phyloP scores from a whole-genome alignment of 2,329 filamentous ascomycete genomes.

The Monilinia vaccinii-corymbosi region DNA sequence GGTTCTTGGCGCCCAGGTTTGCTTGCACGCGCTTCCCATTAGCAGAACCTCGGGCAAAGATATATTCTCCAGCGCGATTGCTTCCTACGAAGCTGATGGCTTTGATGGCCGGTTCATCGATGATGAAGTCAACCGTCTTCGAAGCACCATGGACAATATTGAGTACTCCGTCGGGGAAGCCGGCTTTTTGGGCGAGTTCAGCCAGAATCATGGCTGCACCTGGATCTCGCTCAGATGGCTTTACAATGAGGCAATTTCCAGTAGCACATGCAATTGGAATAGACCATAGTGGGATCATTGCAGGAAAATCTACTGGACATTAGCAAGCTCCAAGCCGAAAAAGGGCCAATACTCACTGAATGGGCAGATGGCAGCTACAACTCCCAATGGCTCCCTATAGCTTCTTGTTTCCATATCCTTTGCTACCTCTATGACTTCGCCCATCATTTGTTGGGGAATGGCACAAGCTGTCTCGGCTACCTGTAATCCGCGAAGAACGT shows the following conservation, averaged over 20 bases:
- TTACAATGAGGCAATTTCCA: slow-evolving; percentile 76
- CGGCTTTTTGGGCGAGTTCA: slow-evolving; percentile 69
- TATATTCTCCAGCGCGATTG: slow-evolving; percentile 86
- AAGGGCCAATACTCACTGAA: slow-evolving; percentile 52
- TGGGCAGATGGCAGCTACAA: slow-evolving; percentile 76
- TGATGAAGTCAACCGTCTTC: slow-evolving; percentile 75
- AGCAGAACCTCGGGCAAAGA: slow-evolving; percentile 67
- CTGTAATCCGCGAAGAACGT: slow-evolving; percentile 74
- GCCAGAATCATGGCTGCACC: slow-evolving; percentile 79
- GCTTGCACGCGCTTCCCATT: slow-evolving; percentile 85
- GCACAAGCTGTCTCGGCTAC: slow-evolving; percentile 76
- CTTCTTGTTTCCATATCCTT: slow-evolving; percentile 86
- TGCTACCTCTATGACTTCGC: slow-evolving; percentile 74
- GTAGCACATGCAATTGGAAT: slow-evolving; percentile 78
- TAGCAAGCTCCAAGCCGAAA: background rate
- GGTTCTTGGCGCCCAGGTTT: slow-evolving; percentile 83
- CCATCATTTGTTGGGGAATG: slow-evolving; percentile 73
- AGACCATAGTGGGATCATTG: slow-evolving; percentile 89
- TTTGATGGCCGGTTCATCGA: slow-evolving; percentile 79
- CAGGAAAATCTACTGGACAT: slow-evolving; percentile 61
- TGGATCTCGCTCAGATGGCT: slow-evolving; percentile 79
- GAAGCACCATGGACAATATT: slow-evolving; percentile 77
- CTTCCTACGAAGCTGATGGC: slow-evolving; percentile 78
- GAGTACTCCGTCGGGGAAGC: slow-evolving; percentile 72
- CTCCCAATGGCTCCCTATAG: slow-evolving; percentile 73